Base-by-base conservation (phyloP, 2,329 filamentous ascomycete genomes). In the Scedosporium boydii region DNA sequence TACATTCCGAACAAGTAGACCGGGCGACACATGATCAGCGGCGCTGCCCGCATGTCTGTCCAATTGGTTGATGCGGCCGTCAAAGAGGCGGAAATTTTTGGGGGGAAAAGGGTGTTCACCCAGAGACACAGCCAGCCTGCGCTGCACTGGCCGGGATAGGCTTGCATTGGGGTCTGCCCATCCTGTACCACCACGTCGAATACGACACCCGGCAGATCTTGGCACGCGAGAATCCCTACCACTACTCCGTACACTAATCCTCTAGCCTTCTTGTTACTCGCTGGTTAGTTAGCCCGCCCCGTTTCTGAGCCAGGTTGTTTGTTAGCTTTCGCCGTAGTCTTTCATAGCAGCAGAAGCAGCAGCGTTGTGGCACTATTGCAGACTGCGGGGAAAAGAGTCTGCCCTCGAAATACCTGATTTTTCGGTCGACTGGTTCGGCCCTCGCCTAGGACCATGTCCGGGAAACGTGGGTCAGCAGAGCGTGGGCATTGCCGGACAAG, bases 151-250 rank as follows among this genome's bases (percentile, higher is more conserved):
- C 16, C 51, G 23, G 44, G 44, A 23, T 7, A 23, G 51, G 51
- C 51, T 29, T 55, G 51, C 51, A 55, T 55, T 21, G 51, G 44
- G 51, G 34, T 38, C 34, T 38, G 34, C 34, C 23, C 51, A 55
- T 55, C 23, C 51, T 14, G 51, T 55, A 55, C 51, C 51, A 55
- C 51, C 51, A 55, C 51, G 51, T 55, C 51, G 51, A 55, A 55
- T 55, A 55, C 51, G 51, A 55, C 21, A 55, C 21, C 7, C 51
- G 21, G 23, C 51, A 55, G 51, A 23, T 55, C 51, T 55, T 55
- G 51, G 51, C 51, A 55, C 51, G 51, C 18, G 51, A 38, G 6
- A 38, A 29, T 27, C 23, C 51, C 51, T 55, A 23, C 21, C 21
- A 23, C 21, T 23, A 6, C n/a, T 18, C 51, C 21, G 18, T 55